Base-by-base conservation (phyloP, 129 eudicot species). In the Solidago caesia region DNA sequence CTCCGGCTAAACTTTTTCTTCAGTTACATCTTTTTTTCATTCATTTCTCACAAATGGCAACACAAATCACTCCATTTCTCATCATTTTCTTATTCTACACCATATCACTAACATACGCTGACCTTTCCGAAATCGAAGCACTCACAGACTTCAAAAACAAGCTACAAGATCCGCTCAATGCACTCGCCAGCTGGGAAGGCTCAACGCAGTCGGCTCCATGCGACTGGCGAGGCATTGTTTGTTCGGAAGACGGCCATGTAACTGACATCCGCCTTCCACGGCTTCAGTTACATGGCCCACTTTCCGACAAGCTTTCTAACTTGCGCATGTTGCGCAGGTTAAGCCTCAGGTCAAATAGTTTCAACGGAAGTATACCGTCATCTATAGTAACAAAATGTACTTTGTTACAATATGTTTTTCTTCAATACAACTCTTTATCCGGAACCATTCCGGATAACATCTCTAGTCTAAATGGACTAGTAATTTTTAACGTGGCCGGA, bases 211-310 rank as follows among this genome's bases (percentile, higher is more conserved):
- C 76, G 5, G 93, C 97, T 66, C 97, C 97, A 33, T 92, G 97
- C 77, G 93, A 89, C 82, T 92, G 97, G 97, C 96, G 86, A 15
- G 97, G 97, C 16, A 84, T 92, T 74, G 27, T 58, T 13, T 92
- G 97, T 84, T 70, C 70, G 74, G 33, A 44, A 67, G 74, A 84
- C 62, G 75, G 87, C 77, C 84, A 60, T 7, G 96, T 89, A 58
- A 77, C 33, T 6, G 90, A 89, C 77, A 82, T 91, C 41, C 89
- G 92, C 7, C 85, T 91, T 10, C 97, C 97, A 7, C 84, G 82
- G 0, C 86, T 89, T 48, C 86, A 80, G 62, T 92, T 91, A 71
- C 63, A 81, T 45, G 97, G 97, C 16, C 68, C 79, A 1, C 76
- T 91, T 8, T 53, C 88, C 33, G 68, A 67, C 6, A 73, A 82